phyloP scores from a whole-genome alignment of 2,329 filamentous ascomycete genomes.

The Scedosporium boydii region DNA sequence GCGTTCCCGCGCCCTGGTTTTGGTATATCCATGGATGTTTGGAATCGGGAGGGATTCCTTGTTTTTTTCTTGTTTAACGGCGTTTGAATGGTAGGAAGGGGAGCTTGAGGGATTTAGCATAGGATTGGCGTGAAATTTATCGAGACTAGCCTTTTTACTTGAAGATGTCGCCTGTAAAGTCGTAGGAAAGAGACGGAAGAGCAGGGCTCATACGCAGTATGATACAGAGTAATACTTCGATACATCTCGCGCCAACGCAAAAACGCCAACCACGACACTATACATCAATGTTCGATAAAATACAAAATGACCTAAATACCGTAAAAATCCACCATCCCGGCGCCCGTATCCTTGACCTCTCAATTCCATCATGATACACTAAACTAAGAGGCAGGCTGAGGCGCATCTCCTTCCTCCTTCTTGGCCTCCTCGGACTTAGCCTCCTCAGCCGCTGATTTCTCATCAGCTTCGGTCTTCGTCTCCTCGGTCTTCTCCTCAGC shows the following conservation, averaged over 20 bases:
- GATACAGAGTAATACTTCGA: no score
- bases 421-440: neutral
- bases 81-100: neutral
- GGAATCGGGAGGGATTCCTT: neutral
- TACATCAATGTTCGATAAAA: no score
- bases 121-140: neutral
- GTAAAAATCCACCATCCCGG: no score
- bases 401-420: neutral
- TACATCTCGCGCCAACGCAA: no score
- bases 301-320: no score
- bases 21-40: neutral
- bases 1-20: neutral
- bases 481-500: neutral
- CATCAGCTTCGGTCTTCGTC: neutral
- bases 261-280: no score
- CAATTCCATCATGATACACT: neutral
- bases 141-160: neutral
- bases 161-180: neutral
- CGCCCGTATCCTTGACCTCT: neutral
- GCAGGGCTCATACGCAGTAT: no score
- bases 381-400: neutral
- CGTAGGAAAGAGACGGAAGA: no score
- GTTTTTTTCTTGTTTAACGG: neutral
- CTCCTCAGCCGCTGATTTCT: neutral
- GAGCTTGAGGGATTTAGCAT: neutral